These are phyloP conservation scores for Catenaria anguillulae DNA, from an alignment of 371 early-diverging fungal genomes.

Conservation along the genomic window DNA sequence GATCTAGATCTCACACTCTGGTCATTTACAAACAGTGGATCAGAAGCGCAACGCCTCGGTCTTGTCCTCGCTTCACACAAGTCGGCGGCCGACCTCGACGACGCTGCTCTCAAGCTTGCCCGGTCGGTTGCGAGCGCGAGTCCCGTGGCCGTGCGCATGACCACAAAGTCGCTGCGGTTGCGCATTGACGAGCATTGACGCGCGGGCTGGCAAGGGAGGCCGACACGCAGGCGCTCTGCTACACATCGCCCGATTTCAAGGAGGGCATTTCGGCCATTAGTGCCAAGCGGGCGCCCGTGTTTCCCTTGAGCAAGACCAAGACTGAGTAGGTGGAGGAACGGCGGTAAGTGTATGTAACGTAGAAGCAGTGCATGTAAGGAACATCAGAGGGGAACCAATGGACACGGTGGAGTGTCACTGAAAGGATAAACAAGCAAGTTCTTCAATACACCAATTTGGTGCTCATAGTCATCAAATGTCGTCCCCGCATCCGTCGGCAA, in stretches of 20 bases:
- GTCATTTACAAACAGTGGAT: conserved; percentile 2
- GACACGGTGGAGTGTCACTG: too few species aligned
- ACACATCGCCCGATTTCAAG: neutral
- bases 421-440: too few species aligned
- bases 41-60: conserved; percentile 15
- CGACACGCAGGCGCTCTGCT: conserved; percentile 15
- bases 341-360: too few species aligned
- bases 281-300: neutral
- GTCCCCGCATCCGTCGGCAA: too few species aligned
- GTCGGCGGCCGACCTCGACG: conserved; percentile 1
- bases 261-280: neutral
- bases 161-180: conserved; percentile 16
- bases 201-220: conserved; percentile 21
- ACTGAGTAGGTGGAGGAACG: too few species aligned
- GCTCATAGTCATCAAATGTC: too few species aligned
- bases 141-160: conserved; percentile 19
- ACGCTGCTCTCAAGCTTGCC: conserved; percentile 12
- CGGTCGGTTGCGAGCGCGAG: conserved; percentile 14
- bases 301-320: too few species aligned
- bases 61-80: conserved; percentile 10
- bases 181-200: conserved; percentile 17
- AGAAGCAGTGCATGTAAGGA: too few species aligned
- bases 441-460: too few species aligned
- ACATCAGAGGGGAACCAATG: too few species aligned
- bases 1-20: too few species aligned